phyloP scores from a whole-genome alignment of 2,329 filamentous ascomycete species.

The Fusarium zealandicum region DNA sequence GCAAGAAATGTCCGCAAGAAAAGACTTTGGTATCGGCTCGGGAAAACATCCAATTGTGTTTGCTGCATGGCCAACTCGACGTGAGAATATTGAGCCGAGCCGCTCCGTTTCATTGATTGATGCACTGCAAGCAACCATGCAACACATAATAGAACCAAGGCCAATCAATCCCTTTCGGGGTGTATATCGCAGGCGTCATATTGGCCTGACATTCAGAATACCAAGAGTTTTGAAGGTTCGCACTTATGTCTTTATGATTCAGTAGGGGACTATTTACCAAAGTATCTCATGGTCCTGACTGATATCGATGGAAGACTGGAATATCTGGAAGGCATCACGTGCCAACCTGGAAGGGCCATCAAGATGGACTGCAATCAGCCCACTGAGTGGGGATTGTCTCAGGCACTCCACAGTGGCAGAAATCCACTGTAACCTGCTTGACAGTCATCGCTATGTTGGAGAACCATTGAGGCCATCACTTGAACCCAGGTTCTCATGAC shows the following conservation, averaged over 20 bases:
- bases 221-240: too few species aligned
- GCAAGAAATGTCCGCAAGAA: too few species aligned
- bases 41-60: conserved; percentile 5
- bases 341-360: neutral
- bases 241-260: too few species aligned
- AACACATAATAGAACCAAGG: too few species aligned
- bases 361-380: conserved; percentile 4
- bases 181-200: too few species aligned
- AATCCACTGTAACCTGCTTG: neutral
- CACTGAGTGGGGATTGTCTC: neutral
- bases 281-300: too few species aligned
- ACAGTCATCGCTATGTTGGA: conserved; percentile 5
- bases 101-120: too few species aligned
- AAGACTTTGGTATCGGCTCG: conserved; percentile 5
- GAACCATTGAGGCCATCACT: conserved; percentile 34
- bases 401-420: conserved; percentile 3
- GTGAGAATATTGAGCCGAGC: too few species aligned
- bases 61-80: neutral
- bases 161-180: too few species aligned
- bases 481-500: conserved; percentile 21
- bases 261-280: too few species aligned
- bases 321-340: conserved; percentile 1
- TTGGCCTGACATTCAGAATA: too few species aligned
- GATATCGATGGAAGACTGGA: neutral
- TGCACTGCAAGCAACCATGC: too few species aligned